Conservation (phyloP, 257 asterid genomes). For the Handroanthus guayacan region DNA sequence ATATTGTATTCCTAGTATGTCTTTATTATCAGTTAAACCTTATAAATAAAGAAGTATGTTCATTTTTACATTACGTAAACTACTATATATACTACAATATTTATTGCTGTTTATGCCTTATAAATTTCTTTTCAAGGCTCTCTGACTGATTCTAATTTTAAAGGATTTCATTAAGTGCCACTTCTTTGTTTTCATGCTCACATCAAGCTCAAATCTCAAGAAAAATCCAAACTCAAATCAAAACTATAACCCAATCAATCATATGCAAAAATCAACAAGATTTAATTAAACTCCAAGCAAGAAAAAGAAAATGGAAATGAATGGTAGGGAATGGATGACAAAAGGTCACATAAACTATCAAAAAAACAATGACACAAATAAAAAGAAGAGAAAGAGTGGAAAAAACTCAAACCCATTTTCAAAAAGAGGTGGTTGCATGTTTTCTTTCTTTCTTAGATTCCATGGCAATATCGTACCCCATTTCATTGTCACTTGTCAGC, state of each 20-base stretch:
- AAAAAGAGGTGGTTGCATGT: constrained; percentile 29
- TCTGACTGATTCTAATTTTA: too few relatives aligned
- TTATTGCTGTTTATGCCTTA: too few relatives aligned
- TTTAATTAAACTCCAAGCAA: not conserved
- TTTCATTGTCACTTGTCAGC: constrained; percentile 44
- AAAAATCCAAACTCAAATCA: too few relatives aligned
- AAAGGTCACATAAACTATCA: constrained; percentile 28
- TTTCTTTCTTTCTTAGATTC: constrained; percentile 27
- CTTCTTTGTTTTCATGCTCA: too few relatives aligned
- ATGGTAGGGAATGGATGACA: constrained; percentile 30
- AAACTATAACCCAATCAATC: not conserved
- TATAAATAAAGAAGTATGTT: too few relatives aligned
- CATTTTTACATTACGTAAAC: too few relatives aligned
- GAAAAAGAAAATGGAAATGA: not conserved
- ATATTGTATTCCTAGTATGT: too few relatives aligned
- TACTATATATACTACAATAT: too few relatives aligned
- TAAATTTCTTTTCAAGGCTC: too few relatives aligned
- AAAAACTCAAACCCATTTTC: constrained; percentile 23
- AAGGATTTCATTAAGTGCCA: too few relatives aligned
- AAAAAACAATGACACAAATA: not conserved
- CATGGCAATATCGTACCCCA: constrained; percentile 23
- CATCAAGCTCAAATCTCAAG: too few relatives aligned
- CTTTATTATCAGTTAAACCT: too few relatives aligned
- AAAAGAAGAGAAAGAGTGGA: constrained; percentile 17
- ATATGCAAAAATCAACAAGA: not conserved